These are phyloP conservation scores for Alternaria triticina DNA, from an alignment of 2,329 filamentous ascomycete genomes.

Conservation along the genomic window DNA sequence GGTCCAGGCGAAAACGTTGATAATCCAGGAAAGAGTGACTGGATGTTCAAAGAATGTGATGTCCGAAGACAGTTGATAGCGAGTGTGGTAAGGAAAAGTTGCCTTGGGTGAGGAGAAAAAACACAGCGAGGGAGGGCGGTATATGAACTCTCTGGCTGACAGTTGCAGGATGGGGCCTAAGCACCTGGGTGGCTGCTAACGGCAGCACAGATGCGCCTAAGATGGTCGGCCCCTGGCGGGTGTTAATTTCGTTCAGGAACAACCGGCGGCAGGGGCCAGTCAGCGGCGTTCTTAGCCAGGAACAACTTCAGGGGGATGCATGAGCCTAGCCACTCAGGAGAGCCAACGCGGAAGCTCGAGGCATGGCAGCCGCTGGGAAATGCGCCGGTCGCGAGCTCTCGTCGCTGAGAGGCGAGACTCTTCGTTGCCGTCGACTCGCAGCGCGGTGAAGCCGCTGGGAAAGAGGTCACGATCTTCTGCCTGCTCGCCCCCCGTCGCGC, in stretches of 20 bases:
- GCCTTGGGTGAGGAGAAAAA: conserved; percentile 42
- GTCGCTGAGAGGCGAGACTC: conserved; percentile 55
- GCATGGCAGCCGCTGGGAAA: conserved; percentile 26
- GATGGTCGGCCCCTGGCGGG: conserved; percentile 37
- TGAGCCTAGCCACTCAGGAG: conserved; percentile 29
- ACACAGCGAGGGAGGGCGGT: conserved; percentile 21
- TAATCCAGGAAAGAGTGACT: conserved; percentile 49
- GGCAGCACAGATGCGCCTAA: conserved; percentile 21
- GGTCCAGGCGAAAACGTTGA: conserved; percentile 32
- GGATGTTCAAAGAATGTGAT: conserved; percentile 43
- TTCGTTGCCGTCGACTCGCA: conserved; percentile 2
- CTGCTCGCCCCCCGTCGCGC: not conserved
- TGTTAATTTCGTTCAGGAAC: conserved; percentile 47
- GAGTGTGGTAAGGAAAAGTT: conserved; percentile 45
- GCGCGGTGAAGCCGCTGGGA: conserved; percentile 7
- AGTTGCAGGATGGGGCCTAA: conserved; percentile 40
- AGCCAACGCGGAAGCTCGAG: conserved; percentile 11
- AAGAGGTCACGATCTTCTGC: conserved; percentile 4
- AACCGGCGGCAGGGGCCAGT: conserved; percentile 33
- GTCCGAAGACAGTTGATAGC: conserved; percentile 43
- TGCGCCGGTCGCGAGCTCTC: conserved; percentile 68
- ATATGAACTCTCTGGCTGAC: conserved; percentile 42
- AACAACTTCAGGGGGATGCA: conserved; percentile 27
- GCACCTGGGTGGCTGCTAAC: conserved; percentile 22
- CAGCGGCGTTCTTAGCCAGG: conserved; percentile 32